A percentile compares a stretch with the other conserved stretches of the same genome.
Evolutionary conservation across 2,329 filamentous ascomycete genomes (phyloP).

Genomic region (Penicillium sp.): DNA sequence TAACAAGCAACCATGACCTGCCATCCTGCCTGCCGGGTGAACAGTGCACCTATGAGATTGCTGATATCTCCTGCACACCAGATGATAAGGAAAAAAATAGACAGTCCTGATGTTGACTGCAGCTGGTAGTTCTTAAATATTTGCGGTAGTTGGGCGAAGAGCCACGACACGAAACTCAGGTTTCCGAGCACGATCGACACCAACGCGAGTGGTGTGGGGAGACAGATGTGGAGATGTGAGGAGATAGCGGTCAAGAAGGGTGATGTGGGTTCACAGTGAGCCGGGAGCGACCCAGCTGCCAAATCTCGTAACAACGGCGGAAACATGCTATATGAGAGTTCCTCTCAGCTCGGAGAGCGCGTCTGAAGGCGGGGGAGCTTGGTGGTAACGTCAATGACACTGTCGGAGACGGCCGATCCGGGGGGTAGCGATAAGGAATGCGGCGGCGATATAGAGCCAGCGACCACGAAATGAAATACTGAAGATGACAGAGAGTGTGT

Average conservation of each 20-base stretch:
- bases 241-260: conserved; percentile 59
- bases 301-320: conserved; percentile 30
- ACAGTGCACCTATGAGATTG: conserved; percentile 63
- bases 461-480: not conserved
- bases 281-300: conserved; percentile 47
- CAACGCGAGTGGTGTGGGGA: conserved; percentile 64
- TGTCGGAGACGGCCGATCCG: conserved; percentile 7
- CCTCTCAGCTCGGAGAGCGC: not conserved
- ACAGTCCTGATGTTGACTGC: conserved; percentile 64
- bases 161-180: conserved; percentile 65
- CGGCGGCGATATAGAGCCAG: not conserved
- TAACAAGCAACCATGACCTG: conserved; percentile 66
- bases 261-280: conserved; percentile 61
- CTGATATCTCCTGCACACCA: conserved; percentile 66
- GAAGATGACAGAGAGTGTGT: not conserved
- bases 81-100: conserved; percentile 64
- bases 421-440: not conserved
- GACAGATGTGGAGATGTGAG: conserved; percentile 60
- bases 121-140: conserved; percentile 68
- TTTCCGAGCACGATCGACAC: conserved; percentile 61
- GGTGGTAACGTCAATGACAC: not conserved
- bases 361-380: not conserved
- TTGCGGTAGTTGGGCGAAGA: conserved; percentile 68
- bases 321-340: conserved; percentile 24
- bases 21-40: conserved; percentile 65